Evolutionary conservation across 2,329 filamentous ascomycete genomes (phyloP).

Genomic region (Colletotrichum trifolii): DNA sequence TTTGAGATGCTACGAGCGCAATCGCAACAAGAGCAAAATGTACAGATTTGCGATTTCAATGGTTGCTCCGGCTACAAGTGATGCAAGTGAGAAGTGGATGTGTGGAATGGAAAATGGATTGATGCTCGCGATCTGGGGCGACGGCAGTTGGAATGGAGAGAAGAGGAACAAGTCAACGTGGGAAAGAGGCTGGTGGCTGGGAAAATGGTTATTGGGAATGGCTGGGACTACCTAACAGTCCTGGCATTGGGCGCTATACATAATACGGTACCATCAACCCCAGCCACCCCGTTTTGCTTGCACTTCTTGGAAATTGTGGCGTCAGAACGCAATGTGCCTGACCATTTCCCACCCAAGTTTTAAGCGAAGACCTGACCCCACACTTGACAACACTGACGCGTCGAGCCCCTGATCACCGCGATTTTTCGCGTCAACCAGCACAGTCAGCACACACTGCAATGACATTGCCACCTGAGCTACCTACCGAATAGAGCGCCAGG

Average conservation of each 20-base stretch:
- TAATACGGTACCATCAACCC: constrained; percentile 3
- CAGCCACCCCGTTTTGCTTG: constrained; percentile 30
- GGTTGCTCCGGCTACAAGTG: constrained; percentile 36
- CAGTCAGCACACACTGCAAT: constrained; percentile 7
- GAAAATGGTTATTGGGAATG: constrained; percentile 24
- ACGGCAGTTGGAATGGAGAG: constrained; percentile 26
- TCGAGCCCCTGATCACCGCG: constrained; percentile 27
- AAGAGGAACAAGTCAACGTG: constrained; percentile 29
- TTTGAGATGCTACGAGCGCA: constrained; percentile 20
- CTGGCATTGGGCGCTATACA: too few species aligned
- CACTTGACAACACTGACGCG: constrained; percentile 16
- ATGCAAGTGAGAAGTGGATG: constrained; percentile 34
- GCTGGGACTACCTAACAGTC: constrained; percentile 17
- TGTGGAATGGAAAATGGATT: constrained; percentile 32
- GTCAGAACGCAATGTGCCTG: not conserved
- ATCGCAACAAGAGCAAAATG: constrained; percentile 1
- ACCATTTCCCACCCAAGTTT: constrained; percentile 20
- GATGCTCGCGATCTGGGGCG: constrained; percentile 33
- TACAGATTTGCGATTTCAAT: constrained; percentile 18
- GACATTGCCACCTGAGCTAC: not conserved
- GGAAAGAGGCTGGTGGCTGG: constrained; percentile 31
- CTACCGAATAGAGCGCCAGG: too few species aligned
- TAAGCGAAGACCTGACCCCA: constrained; percentile 30
- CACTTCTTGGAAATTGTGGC: too few species aligned
- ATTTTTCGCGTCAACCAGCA: constrained; percentile 34